A percentile compares a stretch with the other conserved stretches of the same genome.
These are phyloP conservation scores for Psilocybe tampanensis DNA, from an alignment of 768 basidiomycete species.

Conservation along the genomic window DNA sequence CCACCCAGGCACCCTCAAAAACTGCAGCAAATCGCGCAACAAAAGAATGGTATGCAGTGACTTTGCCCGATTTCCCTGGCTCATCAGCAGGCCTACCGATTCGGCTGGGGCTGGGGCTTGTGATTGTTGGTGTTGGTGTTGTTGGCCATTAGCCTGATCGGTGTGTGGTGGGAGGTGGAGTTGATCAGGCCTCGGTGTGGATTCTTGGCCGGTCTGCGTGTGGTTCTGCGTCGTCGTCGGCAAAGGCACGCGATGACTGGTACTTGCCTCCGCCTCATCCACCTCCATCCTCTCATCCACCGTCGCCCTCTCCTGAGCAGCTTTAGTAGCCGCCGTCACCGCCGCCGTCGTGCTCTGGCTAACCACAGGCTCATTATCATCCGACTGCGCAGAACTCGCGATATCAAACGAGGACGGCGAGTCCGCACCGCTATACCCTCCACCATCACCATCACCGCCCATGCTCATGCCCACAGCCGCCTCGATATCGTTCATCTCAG, in stretches of 20 bases:
- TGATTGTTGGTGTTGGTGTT: no score
- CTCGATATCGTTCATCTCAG: background rate
- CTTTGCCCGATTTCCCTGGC: slow-evolving; percentile 10
- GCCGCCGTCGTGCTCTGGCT: background rate
- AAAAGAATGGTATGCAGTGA: slow-evolving; percentile 16
- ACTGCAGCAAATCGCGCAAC: slow-evolving; percentile 15
- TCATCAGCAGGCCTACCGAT: slow-evolving; percentile 3
- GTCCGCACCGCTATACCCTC: no score
- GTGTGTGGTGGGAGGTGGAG: no score
- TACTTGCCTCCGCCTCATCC: no score
- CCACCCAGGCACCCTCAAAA: slow-evolving; percentile 6
- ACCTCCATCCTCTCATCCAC: no score
- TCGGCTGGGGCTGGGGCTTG: background rate
- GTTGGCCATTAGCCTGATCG: no score
- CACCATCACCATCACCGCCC: background rate
- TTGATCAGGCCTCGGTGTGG: no score
- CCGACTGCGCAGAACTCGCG: background rate
- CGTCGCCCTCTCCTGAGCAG: no score
- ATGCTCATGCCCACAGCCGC: background rate
- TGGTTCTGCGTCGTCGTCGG: no score
- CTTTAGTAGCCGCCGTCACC: no score
- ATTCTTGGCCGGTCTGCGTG: no score
- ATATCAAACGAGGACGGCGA: background rate
- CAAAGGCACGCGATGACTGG: no score
- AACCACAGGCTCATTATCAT: background rate